Conservation (phyloP, 139 green algal species). For the Asterochloris erici region DNA sequence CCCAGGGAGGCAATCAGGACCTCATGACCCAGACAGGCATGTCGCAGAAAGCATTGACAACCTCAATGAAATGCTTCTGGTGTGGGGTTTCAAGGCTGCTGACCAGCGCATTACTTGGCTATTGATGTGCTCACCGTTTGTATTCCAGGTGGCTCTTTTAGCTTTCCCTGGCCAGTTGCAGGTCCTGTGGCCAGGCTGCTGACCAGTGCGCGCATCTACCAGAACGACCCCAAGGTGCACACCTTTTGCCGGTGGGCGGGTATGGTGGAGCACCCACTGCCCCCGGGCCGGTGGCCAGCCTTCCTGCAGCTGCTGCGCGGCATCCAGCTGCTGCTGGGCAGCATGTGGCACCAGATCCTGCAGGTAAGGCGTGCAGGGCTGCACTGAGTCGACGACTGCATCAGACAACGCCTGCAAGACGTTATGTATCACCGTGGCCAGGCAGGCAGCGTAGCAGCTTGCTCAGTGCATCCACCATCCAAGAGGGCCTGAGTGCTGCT, state of each 20-base stretch:
- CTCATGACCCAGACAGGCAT: constrained; percentile 6
- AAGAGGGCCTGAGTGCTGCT: no score
- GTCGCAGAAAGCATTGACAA: background rate
- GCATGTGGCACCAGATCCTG: constrained; percentile 14
- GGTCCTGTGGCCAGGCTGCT: constrained; percentile 32
- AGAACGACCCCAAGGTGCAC: constrained; percentile 34
- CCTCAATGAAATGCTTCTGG: background rate
- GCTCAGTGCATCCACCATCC: no score
- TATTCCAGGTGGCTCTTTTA: background rate
- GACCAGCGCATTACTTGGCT: background rate
- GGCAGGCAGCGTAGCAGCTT: no score
- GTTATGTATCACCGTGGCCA: no score
- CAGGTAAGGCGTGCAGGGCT: constrained; percentile 8
- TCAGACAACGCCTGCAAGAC: no score
- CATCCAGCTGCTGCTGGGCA: constrained; percentile 35
- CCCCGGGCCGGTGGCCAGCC: constrained; percentile 34
- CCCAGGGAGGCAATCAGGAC: background rate
- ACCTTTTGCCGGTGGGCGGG: constrained; percentile 36
- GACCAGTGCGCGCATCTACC: constrained; percentile 4
- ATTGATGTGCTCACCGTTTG: background rate
- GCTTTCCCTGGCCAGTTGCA: background rate
- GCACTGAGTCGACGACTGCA: no score
- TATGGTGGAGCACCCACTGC: constrained; percentile 25
- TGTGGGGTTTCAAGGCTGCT: background rate
- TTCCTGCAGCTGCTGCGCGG: constrained; percentile 46